Evolutionary conservation across 208 protist species (phyloP).

Genomic region (Eutreptiella sp.): DNA sequence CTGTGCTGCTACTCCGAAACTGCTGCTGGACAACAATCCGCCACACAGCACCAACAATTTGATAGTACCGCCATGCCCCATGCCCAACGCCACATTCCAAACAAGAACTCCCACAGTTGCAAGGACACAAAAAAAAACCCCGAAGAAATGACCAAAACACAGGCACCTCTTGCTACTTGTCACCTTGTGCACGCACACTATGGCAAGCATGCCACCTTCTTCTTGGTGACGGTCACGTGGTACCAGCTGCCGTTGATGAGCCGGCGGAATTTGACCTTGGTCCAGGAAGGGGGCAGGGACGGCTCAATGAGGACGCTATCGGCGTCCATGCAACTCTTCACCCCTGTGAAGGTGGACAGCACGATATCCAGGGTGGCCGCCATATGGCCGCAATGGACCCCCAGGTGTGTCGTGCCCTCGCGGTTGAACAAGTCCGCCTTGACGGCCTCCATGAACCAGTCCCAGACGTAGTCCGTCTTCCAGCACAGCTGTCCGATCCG

Average conservation of each 20-base stretch:
- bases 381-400: conserved; percentile 32
- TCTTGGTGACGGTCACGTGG: background rate
- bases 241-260: conserved; percentile 6
- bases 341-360: conserved; percentile 23
- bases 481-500: conserved; percentile 30
- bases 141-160: too few species aligned
- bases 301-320: conserved; percentile 1
- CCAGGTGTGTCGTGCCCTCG: conserved; percentile 29
- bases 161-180: too few species aligned
- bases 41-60: too few species aligned
- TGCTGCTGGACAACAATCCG: too few species aligned
- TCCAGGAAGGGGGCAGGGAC: conserved; percentile 15
- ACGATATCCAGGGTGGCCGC: conserved; percentile 36
- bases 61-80: too few species aligned
- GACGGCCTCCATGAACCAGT: conserved; percentile 24
- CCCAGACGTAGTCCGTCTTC: conserved; percentile 28
- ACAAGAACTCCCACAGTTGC: too few species aligned
- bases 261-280: background rate
- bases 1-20: too few species aligned
- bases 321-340: too few species aligned
- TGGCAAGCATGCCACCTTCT: too few species aligned
- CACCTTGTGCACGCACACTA: too few species aligned
- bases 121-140: too few species aligned
- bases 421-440: conserved; percentile 32
- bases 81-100: too few species aligned